These are phyloP conservation scores for Diaporthe sp. DNA, from an alignment of 2,329 filamentous ascomycete genomes.

Conservation along the genomic window DNA sequence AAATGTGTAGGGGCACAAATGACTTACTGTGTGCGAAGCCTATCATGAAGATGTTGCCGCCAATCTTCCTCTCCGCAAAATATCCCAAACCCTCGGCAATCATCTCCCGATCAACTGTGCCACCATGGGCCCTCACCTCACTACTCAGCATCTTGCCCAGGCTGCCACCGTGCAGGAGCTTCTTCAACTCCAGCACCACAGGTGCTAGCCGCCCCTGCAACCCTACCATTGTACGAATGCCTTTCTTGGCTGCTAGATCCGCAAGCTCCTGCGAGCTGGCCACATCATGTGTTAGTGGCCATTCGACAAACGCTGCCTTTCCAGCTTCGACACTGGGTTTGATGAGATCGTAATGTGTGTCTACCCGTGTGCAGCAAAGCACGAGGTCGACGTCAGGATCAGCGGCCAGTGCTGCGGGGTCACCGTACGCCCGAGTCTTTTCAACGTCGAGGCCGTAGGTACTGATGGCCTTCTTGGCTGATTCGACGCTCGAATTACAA, in stretches of 20 bases:
- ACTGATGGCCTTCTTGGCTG: conserved; percentile 59
- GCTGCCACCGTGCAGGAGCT: conserved; percentile 58
- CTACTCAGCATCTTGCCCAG: conserved; percentile 69
- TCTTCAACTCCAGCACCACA: conserved; percentile 57
- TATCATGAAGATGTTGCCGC: conserved; percentile 61
- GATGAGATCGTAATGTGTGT: conserved; percentile 62
- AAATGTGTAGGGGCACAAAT: too few species aligned
- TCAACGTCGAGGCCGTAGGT: conserved; percentile 56
- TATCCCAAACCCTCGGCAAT: conserved; percentile 58
- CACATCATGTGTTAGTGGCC: conserved; percentile 66
- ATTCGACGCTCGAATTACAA: conserved; percentile 62
- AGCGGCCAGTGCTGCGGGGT: conserved; percentile 61
- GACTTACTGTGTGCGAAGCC: conserved; percentile 58
- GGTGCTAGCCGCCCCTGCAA: conserved; percentile 66
- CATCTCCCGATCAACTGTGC: conserved; percentile 51
- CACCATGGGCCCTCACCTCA: conserved; percentile 58
- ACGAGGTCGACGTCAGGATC: conserved; percentile 68
- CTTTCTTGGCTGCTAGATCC: conserved; percentile 47
- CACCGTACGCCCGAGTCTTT: conserved; percentile 63
- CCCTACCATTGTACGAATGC: conserved; percentile 59
- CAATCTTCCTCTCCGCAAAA: conserved; percentile 62
- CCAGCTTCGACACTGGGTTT: conserved; percentile 64
- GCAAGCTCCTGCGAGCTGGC: conserved; percentile 58
- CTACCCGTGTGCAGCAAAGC: conserved; percentile 67
- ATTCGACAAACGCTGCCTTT: conserved; percentile 69